A percentile compares a stretch with the other conserved stretches of the same genome.
Conservation (phyloP, 371 early-diverging fungal species). For the Haplosporangium sp. region DNA sequence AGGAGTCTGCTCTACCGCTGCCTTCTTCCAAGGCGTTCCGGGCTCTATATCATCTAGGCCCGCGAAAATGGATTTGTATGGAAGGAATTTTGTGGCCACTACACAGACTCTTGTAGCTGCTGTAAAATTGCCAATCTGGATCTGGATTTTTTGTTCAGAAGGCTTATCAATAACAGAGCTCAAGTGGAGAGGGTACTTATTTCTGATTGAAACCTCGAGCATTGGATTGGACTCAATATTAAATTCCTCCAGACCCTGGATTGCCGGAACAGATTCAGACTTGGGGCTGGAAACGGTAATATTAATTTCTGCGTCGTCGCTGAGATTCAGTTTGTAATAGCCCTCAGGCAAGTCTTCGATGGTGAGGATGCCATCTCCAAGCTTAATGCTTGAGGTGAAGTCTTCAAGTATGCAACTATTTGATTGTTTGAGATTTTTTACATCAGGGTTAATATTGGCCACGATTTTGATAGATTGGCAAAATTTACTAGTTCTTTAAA, state of each 20-base stretch:
- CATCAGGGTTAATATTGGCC: too few species aligned
- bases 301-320: neutral
- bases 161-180: neutral
- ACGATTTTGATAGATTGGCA: too few species aligned
- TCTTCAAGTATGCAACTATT: conserved; percentile 31
- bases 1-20: conserved; percentile 6
- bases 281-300: conserved; percentile 19
- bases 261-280: neutral
- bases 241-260: conserved; percentile 21
- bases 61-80: conserved; percentile 12
- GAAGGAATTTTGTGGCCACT: conserved; percentile 36
- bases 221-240: conserved; percentile 27
- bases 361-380: conserved; percentile 17
- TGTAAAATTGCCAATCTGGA: conserved; percentile 39
- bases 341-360: conserved; percentile 28
- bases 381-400: conserved; percentile 16
- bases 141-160: neutral
- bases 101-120: conserved; percentile 30
- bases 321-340: conserved; percentile 29
- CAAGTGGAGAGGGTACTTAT: conserved; percentile 27
- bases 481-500: neutral
- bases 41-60: neutral
- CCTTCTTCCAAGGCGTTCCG: conserved; percentile 13
- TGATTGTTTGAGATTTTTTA: neutral
- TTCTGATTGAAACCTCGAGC: conserved; percentile 27